Percentiles rank a stretch among this genome's conserved stretches.
Evolutionary conservation across 352 stramenopile genomes (phyloP).

Genomic region (Globisporangium solare): DNA sequence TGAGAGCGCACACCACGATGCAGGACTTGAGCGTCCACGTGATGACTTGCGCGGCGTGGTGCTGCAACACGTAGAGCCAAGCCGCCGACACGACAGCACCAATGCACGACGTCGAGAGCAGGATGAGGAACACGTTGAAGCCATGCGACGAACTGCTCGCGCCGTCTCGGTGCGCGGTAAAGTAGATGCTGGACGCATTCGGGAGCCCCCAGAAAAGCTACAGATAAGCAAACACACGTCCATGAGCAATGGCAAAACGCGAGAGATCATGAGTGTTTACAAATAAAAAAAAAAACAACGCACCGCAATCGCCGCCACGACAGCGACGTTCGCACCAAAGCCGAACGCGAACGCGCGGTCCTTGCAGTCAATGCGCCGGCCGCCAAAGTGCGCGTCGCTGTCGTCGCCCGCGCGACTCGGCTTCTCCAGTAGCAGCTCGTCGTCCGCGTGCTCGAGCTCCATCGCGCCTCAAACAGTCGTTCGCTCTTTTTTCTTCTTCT

Average conservation of each 20-base stretch:
- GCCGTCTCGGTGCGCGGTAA: slow-evolving; percentile 62
- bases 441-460: slow-evolving; percentile 61
- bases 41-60: slow-evolving; percentile 66
- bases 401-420: slow-evolving; percentile 11
- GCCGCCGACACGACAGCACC: slow-evolving; percentile 60
- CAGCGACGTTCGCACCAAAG: slow-evolving; percentile 57
- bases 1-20: slow-evolving; percentile 48
- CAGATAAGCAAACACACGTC: slow-evolving; percentile 9
- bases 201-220: slow-evolving; percentile 72
- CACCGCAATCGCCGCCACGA: slow-evolving; percentile 58
- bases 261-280: no score
- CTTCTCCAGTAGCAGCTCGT: slow-evolving; percentile 61
- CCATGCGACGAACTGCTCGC: slow-evolving; percentile 51
- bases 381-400: slow-evolving; percentile 19
- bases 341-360: slow-evolving; percentile 60
- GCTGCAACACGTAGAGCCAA: slow-evolving; percentile 76
- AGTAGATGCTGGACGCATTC: slow-evolving; percentile 73
- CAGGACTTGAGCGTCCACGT: slow-evolving; percentile 61
- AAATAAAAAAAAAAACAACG: no score
- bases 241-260: background rate
- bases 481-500: no score
- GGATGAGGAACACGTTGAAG: slow-evolving; percentile 65
- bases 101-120: slow-evolving; percentile 61
- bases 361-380: slow-evolving; percentile 47
- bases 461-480: slow-evolving; percentile 15